phyloP scores from a whole-genome alignment of 2,329 filamentous ascomycete species.

The Fusarium buharicum region DNA sequence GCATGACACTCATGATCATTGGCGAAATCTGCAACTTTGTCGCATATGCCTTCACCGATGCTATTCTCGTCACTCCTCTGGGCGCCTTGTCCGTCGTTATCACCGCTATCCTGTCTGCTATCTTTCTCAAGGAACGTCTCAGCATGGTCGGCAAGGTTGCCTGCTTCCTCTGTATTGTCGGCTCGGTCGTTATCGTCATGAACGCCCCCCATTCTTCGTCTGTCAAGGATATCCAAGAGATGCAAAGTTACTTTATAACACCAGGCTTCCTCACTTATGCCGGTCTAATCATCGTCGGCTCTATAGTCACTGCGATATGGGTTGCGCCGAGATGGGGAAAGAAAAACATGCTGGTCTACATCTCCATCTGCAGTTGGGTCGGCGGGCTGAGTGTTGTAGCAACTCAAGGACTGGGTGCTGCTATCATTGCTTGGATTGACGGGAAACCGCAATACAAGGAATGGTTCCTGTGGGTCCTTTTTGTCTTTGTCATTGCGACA shows the following conservation, averaged over 20 bases:
- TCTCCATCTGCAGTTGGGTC: constrained; percentile 94
- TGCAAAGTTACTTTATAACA: constrained; percentile 86
- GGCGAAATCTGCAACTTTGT: constrained; percentile 98
- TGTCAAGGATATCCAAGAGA: constrained; percentile 87
- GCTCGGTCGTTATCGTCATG: constrained; percentile 91
- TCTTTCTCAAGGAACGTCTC: constrained; percentile 94
- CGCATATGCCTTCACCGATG: constrained; percentile 96
- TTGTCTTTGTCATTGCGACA: constrained; percentile 91
- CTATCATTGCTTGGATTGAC: constrained; percentile 85
- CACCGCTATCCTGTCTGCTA: constrained; percentile 88
- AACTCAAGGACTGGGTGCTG: constrained; percentile 91
- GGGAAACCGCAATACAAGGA: constrained; percentile 93
- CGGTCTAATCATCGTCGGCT: constrained; percentile 82
- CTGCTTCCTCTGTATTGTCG: constrained; percentile 94
- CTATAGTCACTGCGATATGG: constrained; percentile 78
- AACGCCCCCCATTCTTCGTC: constrained; percentile 90
- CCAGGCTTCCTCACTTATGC: constrained; percentile 89
- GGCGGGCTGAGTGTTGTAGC: constrained; percentile 94
- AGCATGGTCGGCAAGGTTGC: constrained; percentile 97
- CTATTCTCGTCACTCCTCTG: constrained; percentile 91
- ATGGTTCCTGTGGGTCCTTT: constrained; percentile 93
- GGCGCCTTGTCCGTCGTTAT: constrained; percentile 93
- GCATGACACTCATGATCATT: constrained; percentile 96
- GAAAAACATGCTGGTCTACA: constrained; percentile 97
- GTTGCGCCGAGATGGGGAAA: constrained; percentile 90